Base-by-base conservation (phyloP, 106 monocot species). In the Chionographis japonica region DNA sequence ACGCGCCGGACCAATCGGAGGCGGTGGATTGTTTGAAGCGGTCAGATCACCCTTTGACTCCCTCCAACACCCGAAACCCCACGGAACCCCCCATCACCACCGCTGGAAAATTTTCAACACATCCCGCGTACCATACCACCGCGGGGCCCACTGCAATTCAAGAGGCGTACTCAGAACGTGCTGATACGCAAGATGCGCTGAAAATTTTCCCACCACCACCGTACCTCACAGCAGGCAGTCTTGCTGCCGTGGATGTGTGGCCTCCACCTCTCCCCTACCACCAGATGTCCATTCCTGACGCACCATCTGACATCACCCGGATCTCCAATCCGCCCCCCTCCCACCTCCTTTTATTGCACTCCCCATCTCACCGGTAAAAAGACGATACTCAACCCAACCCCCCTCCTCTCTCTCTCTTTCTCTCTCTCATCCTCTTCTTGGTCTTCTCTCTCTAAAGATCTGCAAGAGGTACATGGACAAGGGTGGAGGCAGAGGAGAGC, bases 1-100 rank as follows among this genome's bases (percentile, higher is more conserved):
- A 64, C 52, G 59, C 72, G 74, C 40, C 80, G 66, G 73, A 46
- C 85, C 80, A 80, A 85, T 85, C 65, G 76, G 63, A 63, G 18
- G 19, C 42, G 65, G 58, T 66, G 56, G 49, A 17, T 43, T 38
- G 42, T 53, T 52, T 39, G 68, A 76, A 63, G 51, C 61, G 63
- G 76, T 73, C 77, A 50, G 61, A 55, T 71, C 68, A 61, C 35
- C 18, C 37, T 62, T 67, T 76, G 68, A 62, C 54, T 37, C 16
- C 38, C 38, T 60, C 56, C 52, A 6, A 3, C 56, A 20, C 54
- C 38, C 8, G 49, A 10, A 68, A 9, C 38, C 37, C 20, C 51
- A 15, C 60, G 50, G 37, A 50, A 19, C 10, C 19, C 37, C 39
- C 9, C 1, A 10, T 46, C 9, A 40, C 3, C n/a, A 6, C 17